A percentile compares a stretch with the other conserved stretches of the same genome.
phyloP scores from a whole-genome alignment of 129 eudicot species.

The Silybum marianum region DNA sequence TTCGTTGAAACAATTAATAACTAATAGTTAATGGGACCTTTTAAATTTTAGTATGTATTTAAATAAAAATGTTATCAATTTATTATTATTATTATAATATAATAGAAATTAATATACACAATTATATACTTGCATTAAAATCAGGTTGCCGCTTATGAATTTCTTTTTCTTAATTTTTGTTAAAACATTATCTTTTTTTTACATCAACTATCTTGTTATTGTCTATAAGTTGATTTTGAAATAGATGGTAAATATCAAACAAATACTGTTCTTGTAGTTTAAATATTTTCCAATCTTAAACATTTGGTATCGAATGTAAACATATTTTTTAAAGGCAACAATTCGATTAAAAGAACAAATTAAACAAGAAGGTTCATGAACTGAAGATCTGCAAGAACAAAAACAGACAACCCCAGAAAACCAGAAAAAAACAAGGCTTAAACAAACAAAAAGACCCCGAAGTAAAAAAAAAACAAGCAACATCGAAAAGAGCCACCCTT shows the following conservation, averaged over 20 bases:
- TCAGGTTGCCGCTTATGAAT: background rate
- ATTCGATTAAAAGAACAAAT: background rate
- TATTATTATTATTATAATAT: no score
- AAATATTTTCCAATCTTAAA: background rate
- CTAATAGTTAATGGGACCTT: no score
- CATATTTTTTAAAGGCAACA: no score
- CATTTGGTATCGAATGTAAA: background rate
- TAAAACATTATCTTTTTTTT: background rate
- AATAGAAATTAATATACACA: no score
- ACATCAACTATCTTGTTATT: background rate
- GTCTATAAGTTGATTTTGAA: background rate
- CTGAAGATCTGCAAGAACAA: background rate
- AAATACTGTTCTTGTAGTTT: background rate
- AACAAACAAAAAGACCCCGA: no score
- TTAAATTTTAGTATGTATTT: no score
- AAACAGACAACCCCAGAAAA: background rate
- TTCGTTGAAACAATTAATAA: background rate
- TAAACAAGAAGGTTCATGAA: background rate
- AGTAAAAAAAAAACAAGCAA: no score
- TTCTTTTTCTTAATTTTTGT: background rate
- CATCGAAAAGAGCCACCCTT: background rate
- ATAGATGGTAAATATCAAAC: background rate
- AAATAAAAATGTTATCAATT: no score
- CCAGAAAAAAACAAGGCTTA: background rate
- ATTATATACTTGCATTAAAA: background rate